A percentile compares a stretch with the other conserved stretches of the same genome.
phyloP scores from a whole-genome alignment of 176 grass and related monocot species.

The Poa annua region DNA sequence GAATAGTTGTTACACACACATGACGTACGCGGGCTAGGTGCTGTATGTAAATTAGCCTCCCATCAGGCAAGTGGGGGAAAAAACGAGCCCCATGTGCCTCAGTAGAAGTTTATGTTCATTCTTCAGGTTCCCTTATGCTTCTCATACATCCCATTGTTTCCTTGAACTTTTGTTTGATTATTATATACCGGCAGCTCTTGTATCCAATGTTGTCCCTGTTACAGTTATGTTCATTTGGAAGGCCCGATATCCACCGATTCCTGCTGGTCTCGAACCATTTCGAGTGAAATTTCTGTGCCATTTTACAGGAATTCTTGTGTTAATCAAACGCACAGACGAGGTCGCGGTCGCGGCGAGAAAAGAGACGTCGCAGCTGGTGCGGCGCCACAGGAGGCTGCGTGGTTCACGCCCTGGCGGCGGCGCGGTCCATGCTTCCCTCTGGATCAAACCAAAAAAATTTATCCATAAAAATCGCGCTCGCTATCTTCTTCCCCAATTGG shows the following conservation, averaged over 20 bases:
- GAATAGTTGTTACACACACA: background rate
- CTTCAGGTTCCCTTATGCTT: constrained; percentile 9
- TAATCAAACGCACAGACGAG: no score
- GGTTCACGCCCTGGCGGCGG: constrained; percentile 40
- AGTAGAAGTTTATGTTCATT: constrained; percentile 11
- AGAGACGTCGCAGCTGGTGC: background rate
- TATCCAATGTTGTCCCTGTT: background rate
- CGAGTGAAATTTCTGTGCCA: no score
- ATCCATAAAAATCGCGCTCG: background rate
- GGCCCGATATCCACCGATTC: no score
- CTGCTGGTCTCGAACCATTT: no score
- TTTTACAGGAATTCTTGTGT: background rate
- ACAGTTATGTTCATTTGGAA: no score
- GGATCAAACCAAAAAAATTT: background rate
- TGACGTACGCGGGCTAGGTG: background rate
- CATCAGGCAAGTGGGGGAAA: constrained; percentile 47
- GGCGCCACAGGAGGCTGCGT: background rate
- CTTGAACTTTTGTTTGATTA: background rate
- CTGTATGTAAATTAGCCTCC: constrained; percentile 45
- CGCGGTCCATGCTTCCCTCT: background rate
- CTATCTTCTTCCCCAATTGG: background rate
- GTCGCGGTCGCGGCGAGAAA: background rate
- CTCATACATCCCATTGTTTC: background rate
- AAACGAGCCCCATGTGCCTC: constrained; percentile 33
- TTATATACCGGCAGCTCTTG: background rate